Evolutionary conservation across 768 basidiomycete genomes (phyloP), one percentile per base, ranked within the genome.

Genomic region (Candolleomyces efflorescens): DNA sequence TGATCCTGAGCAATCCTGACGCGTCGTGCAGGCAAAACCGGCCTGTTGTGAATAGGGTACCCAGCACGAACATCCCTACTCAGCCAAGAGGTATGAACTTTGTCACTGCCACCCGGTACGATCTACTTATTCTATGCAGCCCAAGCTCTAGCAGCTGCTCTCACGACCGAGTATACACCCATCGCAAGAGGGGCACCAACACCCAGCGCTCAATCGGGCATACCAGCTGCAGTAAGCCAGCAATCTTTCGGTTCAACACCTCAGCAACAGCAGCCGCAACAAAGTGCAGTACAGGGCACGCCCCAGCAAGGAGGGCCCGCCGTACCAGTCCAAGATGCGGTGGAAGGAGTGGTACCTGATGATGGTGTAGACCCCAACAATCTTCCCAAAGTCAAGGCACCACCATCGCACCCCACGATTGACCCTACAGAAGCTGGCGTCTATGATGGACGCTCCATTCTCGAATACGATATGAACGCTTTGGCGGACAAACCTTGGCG

Each of bases 401-500:
- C 92, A 1, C 84, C 87, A 0, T 90, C 92, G 24, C 88, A 93
- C 63, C 93, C 94, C 3, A 67, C 73, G 24, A 85, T 95, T 61
- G 89, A 94, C 62, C 87, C 86, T 15, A 74, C 80, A 18, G 78
- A 75, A 10, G 74, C 84, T 9, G 92, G 90, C 6, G 77, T 81
- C 32, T 73, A 90, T 45, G 83, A 91, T 65, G 85, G 92, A 10
- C 86, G 82, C 53, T 87, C 85, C 26, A 90, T 97, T 45, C 83
- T 92, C 37, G 94, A 97, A 55, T 80, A 94, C 24, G 95, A 97
- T 68, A 64, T 96, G 50, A 79, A 69, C 46, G 82, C 84, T 24
- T 78, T 89, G 77, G 73, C 80, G 9, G 90, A 92, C 60, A 96
- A 96, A 67, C 87, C 87, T 3, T 99, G 97, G 97, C 78, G 97